A percentile compares a stretch with the other conserved stretches of the same genome.
Evolutionary conservation across 805 yeast genomes (phyloP).

Genomic region (Sporopachydermia quercuum): DNA sequence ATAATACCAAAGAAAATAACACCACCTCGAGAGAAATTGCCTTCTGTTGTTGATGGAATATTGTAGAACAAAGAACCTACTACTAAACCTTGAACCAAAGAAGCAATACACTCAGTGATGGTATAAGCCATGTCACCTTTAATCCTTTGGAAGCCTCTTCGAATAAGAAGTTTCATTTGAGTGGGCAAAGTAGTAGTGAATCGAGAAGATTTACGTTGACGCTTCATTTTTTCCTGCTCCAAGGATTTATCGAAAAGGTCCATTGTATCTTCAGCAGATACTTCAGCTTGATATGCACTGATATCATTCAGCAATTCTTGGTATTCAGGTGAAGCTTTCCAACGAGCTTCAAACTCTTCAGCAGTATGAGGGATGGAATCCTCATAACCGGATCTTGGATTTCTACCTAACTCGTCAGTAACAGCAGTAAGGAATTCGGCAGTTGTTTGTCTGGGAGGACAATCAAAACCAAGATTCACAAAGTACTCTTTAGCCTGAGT

Average conservation of each 20-base stretch:
- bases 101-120: slow-evolving; percentile 30
- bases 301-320: slow-evolving; percentile 28
- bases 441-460: slow-evolving; percentile 52
- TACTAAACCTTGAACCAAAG: slow-evolving; percentile 40
- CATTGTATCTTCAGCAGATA: slow-evolving; percentile 20
- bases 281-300: slow-evolving; percentile 23
- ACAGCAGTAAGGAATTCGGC: slow-evolving; percentile 60
- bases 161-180: slow-evolving; percentile 34
- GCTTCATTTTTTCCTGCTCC: slow-evolving; percentile 23
- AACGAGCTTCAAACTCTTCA: slow-evolving; percentile 41
- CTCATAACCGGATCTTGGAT: slow-evolving; percentile 31
- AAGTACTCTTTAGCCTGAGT: slow-evolving; percentile 40
- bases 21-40: slow-evolving; percentile 41
- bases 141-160: slow-evolving; percentile 37
- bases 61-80: slow-evolving; percentile 38
- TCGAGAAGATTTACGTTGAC: slow-evolving; percentile 24
- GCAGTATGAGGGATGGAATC: slow-evolving; percentile 44
- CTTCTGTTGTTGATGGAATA: slow-evolving; percentile 25
- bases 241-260: slow-evolving; percentile 21
- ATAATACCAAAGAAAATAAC: slow-evolving; percentile 31
- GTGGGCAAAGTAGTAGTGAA: slow-evolving; percentile 28
- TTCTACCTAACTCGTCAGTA: slow-evolving; percentile 52
- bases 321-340: slow-evolving; percentile 38
- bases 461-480: slow-evolving; percentile 46
- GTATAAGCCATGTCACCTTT: slow-evolving; percentile 42